Evolutionary conservation across 805 yeast species (phyloP).

Genomic region (Saccharomycopsis oosterbeekiorum): DNA sequence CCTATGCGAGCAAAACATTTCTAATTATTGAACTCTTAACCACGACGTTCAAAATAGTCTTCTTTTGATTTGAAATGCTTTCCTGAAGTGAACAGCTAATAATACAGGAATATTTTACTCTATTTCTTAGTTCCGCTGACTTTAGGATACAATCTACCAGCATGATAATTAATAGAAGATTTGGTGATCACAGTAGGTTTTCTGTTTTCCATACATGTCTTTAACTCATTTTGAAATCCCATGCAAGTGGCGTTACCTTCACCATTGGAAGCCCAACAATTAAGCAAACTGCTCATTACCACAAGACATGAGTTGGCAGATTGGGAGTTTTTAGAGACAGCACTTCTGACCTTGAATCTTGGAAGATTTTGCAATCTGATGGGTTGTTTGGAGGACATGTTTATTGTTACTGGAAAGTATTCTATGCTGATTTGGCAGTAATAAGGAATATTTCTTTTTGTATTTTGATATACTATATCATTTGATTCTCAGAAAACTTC

Average conservation of each 20-base stretch:
- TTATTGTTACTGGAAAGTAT: not conserved
- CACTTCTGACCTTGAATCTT: slow-evolving; percentile 57
- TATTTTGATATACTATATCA: not conserved
- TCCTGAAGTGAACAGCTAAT: too few species aligned
- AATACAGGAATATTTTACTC: not conserved
- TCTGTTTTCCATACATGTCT: slow-evolving; percentile 50
- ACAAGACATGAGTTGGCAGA: slow-evolving; percentile 66
- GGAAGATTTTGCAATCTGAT: slow-evolving; percentile 65
- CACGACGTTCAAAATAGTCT: too few species aligned
- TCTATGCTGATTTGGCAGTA: too few species aligned
- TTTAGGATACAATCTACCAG: slow-evolving; percentile 39
- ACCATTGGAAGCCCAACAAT: slow-evolving; percentile 95
- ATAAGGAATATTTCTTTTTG: not conserved
- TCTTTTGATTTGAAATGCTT: too few species aligned
- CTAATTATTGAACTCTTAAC: too few species aligned
- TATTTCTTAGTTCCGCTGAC: slow-evolving; percentile 35
- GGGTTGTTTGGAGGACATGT: slow-evolving; percentile 21
- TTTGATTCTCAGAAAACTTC: not conserved
- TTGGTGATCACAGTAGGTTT: slow-evolving; percentile 20
- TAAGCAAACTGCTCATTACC: slow-evolving; percentile 72
- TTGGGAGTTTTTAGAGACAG: slow-evolving; percentile 39
- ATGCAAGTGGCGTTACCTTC: slow-evolving; percentile 67
- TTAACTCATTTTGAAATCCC: slow-evolving; percentile 56
- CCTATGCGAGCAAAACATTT: too few species aligned
- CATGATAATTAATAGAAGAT: slow-evolving; percentile 43